phyloP scores from a whole-genome alignment of 208 protist species.

The Trypanosomatidae sp. region DNA sequence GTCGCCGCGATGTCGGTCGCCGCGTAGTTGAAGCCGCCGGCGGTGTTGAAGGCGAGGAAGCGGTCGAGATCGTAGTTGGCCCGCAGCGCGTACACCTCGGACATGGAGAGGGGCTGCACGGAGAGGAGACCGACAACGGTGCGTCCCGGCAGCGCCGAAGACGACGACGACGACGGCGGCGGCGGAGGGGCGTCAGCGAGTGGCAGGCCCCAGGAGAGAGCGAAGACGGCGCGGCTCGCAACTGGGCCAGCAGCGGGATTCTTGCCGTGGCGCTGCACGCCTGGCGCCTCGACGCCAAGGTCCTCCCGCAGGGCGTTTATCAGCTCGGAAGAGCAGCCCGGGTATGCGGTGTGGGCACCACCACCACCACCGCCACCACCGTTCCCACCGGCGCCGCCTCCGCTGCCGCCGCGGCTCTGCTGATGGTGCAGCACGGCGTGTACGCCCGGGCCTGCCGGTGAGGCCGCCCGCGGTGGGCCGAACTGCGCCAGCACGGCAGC shows the following conservation, averaged over 20 bases:
- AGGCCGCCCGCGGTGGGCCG: background rate
- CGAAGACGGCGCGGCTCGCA: constrained; percentile 23
- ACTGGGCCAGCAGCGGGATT: background rate
- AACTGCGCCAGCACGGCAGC: constrained; percentile 16
- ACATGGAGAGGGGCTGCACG: constrained; percentile 42
- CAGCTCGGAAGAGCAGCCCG: constrained; percentile 21
- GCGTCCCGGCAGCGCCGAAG: too few relatives aligned
- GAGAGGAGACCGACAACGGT: constrained; percentile 71
- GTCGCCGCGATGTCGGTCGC: constrained; percentile 61
- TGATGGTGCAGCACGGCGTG: constrained; percentile 26
- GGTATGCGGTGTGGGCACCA: constrained; percentile 11
- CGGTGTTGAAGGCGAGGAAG: constrained; percentile 73
- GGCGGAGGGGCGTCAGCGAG: background rate
- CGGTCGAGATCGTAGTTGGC: constrained; percentile 88
- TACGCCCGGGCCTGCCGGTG: constrained; percentile 16
- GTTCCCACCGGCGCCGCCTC: too few relatives aligned
- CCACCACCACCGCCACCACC: too few relatives aligned
- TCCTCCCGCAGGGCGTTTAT: constrained; percentile 29
- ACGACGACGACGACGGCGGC: background rate
- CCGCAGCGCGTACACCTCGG: constrained; percentile 83
- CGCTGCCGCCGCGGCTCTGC: background rate
- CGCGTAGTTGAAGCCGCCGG: constrained; percentile 52
- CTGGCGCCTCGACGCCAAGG: background rate
- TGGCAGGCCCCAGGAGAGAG: constrained; percentile 18
- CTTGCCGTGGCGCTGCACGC: background rate